Percentiles rank a stretch among this genome's conserved stretches.
Conservation (phyloP, 148 eudicot species). For the Chenopodium suecicum region DNA sequence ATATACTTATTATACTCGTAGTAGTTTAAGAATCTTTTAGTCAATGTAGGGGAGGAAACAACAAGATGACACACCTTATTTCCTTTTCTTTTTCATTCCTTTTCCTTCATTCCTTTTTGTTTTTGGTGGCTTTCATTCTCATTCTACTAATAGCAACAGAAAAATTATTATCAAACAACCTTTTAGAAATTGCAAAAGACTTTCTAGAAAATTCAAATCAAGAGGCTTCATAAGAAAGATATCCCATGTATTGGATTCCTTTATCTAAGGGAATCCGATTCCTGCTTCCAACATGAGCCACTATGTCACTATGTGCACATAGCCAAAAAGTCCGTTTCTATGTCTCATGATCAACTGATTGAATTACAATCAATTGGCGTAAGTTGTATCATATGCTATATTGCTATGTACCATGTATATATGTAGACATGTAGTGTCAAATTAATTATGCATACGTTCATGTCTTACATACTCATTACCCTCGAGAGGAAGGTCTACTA, state of each 20-base stretch:
- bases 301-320: neutral
- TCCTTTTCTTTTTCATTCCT: neutral
- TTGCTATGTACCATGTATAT: too few species aligned
- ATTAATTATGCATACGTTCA: too few species aligned
- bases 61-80: neutral
- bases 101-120: neutral
- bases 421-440: too few species aligned
- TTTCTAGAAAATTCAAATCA: neutral
- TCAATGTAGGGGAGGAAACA: neutral
- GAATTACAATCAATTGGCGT: neutral
- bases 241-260: neutral
- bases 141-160: neutral
- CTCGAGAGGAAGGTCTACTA: too few species aligned
- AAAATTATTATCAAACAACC: neutral
- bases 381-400: neutral
- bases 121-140: neutral
- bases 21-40: neutral
- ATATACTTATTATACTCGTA: too few species aligned
- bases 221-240: neutral
- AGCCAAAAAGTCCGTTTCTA: neutral
- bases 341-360: neutral
- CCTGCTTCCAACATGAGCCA: constrained; percentile 10
- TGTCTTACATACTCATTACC: too few species aligned
- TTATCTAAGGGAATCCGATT: constrained; percentile 10
- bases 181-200: neutral